Percentiles rank a stretch among this genome's conserved stretches.
These are phyloP conservation scores for Geotrichum citri-aurantii DNA, from an alignment of 1,139 yeast species.

Conservation along the genomic window DNA sequence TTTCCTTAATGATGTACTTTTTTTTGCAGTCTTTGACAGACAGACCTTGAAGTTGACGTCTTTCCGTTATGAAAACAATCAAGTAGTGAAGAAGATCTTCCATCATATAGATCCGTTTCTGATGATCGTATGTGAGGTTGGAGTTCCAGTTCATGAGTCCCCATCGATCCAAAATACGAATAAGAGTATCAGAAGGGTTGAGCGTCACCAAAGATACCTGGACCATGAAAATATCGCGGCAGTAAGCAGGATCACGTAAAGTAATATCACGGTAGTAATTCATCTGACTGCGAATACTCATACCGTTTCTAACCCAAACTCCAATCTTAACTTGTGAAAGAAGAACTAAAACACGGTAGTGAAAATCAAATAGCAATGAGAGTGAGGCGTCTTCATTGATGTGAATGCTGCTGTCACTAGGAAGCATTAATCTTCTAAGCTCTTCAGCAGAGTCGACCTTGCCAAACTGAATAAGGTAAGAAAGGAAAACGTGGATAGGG, in stretches of 20 bases:
- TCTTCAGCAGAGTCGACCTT: conserved; percentile 32
- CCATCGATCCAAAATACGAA: conserved; percentile 67
- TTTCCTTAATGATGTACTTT: conserved; percentile 55
- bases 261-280: conserved; percentile 78
- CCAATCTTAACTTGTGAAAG: conserved; percentile 73
- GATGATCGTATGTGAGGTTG: conserved; percentile 37
- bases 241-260: conserved; percentile 73
- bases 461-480: conserved; percentile 61
- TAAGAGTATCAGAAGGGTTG: conserved; percentile 53
- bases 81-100: conserved; percentile 75
- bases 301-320: conserved; percentile 87
- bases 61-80: conserved; percentile 65
- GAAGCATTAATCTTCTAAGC: conserved; percentile 28
- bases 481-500: conserved; percentile 68
- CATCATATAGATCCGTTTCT: conserved; percentile 50
- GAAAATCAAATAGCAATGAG: conserved; percentile 56
- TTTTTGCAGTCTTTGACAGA: conserved; percentile 49
- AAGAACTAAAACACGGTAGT: conserved; percentile 68
- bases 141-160: conserved; percentile 46
- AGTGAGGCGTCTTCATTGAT: conserved; percentile 15
- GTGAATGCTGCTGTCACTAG: conserved; percentile 12
- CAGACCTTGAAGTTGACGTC: conserved; percentile 50
- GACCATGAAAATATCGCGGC: conserved; percentile 66
- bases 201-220: conserved; percentile 61
- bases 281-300: conserved; percentile 70